Evolutionary conservation across 441 rosid species (phyloP).

Genomic region (Euphorbia celastroides): DNA sequence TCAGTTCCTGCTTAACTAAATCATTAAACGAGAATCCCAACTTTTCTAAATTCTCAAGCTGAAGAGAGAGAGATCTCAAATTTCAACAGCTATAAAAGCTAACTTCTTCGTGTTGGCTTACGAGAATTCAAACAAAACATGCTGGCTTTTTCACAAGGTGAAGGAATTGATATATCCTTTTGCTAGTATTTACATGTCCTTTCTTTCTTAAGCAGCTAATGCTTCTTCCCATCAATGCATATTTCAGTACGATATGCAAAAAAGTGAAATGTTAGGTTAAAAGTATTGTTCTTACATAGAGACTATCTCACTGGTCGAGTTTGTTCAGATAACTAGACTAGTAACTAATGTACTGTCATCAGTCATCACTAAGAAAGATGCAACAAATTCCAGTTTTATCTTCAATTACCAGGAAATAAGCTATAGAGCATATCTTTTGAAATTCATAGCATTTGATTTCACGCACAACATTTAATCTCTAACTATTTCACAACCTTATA

Average conservation of each 20-base stretch:
- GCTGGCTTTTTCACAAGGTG: not conserved
- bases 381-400: not conserved
- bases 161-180: not conserved
- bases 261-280: not conserved
- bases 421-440: not conserved
- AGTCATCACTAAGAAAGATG: not conserved
- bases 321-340: not conserved
- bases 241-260: not conserved
- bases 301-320: not conserved
- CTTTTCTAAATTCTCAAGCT: too few relatives aligned
- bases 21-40: too few relatives aligned
- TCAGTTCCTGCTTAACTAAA: not conserved
- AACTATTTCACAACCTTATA: not conserved
- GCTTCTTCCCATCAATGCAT: not conserved
- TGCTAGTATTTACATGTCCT: not conserved
- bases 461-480: too few relatives aligned
- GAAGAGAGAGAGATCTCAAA: too few relatives aligned
- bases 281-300: not conserved
- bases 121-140: too few relatives aligned
- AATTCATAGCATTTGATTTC: too few relatives aligned
- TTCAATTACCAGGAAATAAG: not conserved
- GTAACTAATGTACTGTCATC: too few relatives aligned
- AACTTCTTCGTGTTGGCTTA: too few relatives aligned
- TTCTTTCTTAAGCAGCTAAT: not conserved
- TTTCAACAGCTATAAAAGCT: too few relatives aligned